phyloP scores from a whole-genome alignment of 1,284 basidiomycete species.

The Omphalotus olearius region DNA sequence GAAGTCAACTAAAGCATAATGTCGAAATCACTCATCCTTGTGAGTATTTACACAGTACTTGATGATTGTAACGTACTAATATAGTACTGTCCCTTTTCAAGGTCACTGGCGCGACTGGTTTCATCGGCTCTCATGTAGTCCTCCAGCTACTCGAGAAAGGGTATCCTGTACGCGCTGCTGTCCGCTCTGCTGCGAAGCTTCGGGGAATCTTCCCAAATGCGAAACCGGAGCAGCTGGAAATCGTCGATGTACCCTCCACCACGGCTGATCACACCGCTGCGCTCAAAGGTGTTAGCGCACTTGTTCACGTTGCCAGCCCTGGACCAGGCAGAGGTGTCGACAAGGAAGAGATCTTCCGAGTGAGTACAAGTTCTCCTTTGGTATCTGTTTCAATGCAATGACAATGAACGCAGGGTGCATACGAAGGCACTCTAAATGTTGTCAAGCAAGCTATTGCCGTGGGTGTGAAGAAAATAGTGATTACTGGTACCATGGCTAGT shows the following conservation, averaged over 20 bases:
- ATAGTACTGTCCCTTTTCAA: background rate
- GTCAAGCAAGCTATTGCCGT: conserved; percentile 8
- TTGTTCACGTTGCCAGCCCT: conserved; percentile 10
- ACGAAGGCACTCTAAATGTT: conserved; percentile 10
- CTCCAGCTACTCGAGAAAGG: conserved; percentile 9
- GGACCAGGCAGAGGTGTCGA: conserved; percentile 2
- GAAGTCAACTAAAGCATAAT: too few species aligned
- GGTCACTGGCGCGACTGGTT: conserved; percentile 13
- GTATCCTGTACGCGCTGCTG: conserved; percentile 6
- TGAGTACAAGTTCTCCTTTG: background rate
- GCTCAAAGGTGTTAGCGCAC: conserved; percentile 8
- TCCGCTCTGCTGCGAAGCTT: conserved; percentile 4
- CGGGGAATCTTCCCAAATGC: conserved; percentile 9
- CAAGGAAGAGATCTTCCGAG: conserved; percentile 4
- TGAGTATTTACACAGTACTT: background rate
- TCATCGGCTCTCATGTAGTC: conserved; percentile 13
- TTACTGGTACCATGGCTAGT: conserved; percentile 6
- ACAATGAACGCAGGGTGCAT: conserved; percentile 5
- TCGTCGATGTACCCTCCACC: conserved; percentile 5
- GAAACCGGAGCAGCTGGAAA: background rate
- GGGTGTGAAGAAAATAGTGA: conserved; percentile 13
- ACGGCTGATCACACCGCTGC: conserved; percentile 6
- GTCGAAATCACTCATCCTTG: background rate
- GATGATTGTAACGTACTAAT: too few species aligned
- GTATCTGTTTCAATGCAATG: background rate